Base-by-base conservation (phyloP, 2,329 filamentous ascomycete species). In the Conoideocrella luteorostrata region DNA sequence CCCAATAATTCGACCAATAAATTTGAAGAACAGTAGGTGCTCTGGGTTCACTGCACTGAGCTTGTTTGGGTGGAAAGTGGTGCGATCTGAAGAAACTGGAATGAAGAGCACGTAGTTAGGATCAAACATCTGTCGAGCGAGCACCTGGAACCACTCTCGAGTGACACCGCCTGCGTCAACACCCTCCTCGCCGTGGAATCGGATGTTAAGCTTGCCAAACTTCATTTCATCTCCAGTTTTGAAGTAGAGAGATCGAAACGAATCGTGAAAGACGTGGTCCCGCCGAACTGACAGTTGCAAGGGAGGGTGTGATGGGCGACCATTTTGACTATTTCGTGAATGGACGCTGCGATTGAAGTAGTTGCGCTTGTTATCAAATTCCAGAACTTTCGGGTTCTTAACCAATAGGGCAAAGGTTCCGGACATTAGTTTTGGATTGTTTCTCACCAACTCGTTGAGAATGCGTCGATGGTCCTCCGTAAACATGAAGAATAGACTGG, bases 331-430 rank as follows among this genome's bases (percentile, higher is more conserved):
- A 36, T 78, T 79, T 47, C 75, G 71, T 32, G 71, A 68, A 64
- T 98, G 93, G 10, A 98, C 83, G 57, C 88, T 90, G 48, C 93
- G 86, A 61, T 82, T 96, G 74, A 98, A 98, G 75, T 94, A 98
- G 68, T 95, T 97, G 57, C 93, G 89, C 73, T 98, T 98, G 71
- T 98, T 98, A 69, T 98, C 93, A 58, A 98, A 98, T 60, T 98
- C 93, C 11, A 98, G 74, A 4, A 98, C 94, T 74, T 97, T 98
- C 21, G 93, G 94, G 60, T 98, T 98, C 73, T 95, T 96, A 50
- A 97, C 93, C 38, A 98, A 70, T 13, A 98, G 75, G 10, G 91
- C 90, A 67, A 98, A 96, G 3, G 91, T 96, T 42, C 93, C 93
- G 47, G 91, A 96, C 94, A 98, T 98, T 51, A 98, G 80, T 64